Conservation (phyloP, 495 filamentous ascomycete species). For the Endocarpon pusillum region DNA sequence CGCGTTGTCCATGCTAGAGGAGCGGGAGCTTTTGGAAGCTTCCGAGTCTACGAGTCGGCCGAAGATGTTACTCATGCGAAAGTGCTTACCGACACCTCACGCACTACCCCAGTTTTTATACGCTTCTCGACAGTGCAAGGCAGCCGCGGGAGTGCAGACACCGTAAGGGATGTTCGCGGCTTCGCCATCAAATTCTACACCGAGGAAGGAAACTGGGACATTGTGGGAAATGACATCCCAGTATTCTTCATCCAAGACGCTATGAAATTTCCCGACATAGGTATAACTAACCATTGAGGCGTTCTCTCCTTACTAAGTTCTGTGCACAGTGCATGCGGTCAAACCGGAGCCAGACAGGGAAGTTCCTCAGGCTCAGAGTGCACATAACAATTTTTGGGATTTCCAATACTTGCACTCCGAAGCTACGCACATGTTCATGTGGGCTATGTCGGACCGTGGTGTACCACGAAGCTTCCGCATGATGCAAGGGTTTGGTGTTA, state of each 20-base stretch:
- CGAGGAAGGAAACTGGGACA: slow-evolving; percentile 49
- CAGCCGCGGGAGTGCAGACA: slow-evolving; percentile 60
- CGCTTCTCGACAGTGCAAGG: slow-evolving; percentile 77
- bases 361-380: slow-evolving; percentile 40
- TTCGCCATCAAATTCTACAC: slow-evolving; percentile 72
- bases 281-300: slow-evolving; percentile 36
- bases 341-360: slow-evolving; percentile 77
- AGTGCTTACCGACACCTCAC: slow-evolving; percentile 62
- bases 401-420: slow-evolving; percentile 44
- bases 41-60: slow-evolving; percentile 53
- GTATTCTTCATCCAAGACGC: slow-evolving; percentile 65
- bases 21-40: slow-evolving; percentile 67
- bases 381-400: slow-evolving; percentile 49
- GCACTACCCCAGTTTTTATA: slow-evolving; percentile 62
- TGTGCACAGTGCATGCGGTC: slow-evolving; percentile 61
- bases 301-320: slow-evolving; percentile 51
- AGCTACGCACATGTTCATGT: slow-evolving; percentile 72
- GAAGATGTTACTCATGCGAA: slow-evolving; percentile 53
- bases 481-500: slow-evolving; percentile 88
- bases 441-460: slow-evolving; percentile 62
- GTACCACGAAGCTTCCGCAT: slow-evolving; percentile 71
- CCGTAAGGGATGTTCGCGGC: slow-evolving; percentile 65
- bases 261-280: slow-evolving; percentile 54
- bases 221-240: slow-evolving; percentile 59
- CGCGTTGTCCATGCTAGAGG: slow-evolving; percentile 82